Percentiles rank a stretch among this genome's conserved stretches.
Conservation (phyloP, 352 stramenopile species). For the Pythium graminicola region DNA sequence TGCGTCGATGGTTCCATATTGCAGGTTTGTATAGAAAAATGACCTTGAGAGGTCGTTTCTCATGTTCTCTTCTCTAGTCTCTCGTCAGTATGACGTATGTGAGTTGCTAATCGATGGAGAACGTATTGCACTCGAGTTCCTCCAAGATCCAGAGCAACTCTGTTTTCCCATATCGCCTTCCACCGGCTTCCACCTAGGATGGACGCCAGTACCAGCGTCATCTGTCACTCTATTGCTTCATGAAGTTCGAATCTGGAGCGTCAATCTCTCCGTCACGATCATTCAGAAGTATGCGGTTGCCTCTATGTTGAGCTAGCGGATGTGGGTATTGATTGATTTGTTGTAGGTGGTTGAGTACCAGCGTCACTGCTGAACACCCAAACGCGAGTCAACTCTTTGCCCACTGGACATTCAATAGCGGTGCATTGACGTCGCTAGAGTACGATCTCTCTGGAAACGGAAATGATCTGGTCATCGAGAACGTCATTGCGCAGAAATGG, state of each 20-base stretch:
- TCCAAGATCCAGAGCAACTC: not conserved
- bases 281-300: not conserved
- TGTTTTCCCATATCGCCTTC: slow-evolving; percentile 1
- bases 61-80: slow-evolving; percentile 1
- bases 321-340: not conserved
- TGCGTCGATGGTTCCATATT: slow-evolving; percentile 18
- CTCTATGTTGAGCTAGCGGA: not conserved
- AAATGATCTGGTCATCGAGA: slow-evolving; percentile 10
- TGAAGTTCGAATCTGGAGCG: slow-evolving; percentile 19
- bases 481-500: not conserved
- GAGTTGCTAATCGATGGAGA: slow-evolving; percentile 15
- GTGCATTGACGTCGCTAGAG: slow-evolving; percentile 1
- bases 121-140: not conserved
- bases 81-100: not conserved
- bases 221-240: slow-evolving; percentile 17
- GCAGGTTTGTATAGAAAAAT: slow-evolving; percentile 6
- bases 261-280: too few species aligned
- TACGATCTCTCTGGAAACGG: slow-evolving; percentile 14
- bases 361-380: slow-evolving; percentile 10
- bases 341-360: slow-evolving; percentile 12
- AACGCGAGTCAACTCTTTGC: slow-evolving; percentile 2
- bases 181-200: slow-evolving; percentile 12
- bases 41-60: not conserved
- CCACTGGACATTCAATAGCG: slow-evolving; percentile 19
- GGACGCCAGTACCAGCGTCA: slow-evolving; percentile 1